A percentile compares a stretch with the other conserved stretches of the same genome.
phyloP scores from a whole-genome alignment of 202 grass and related monocot species.

The Hordeum pubiflorum region DNA sequence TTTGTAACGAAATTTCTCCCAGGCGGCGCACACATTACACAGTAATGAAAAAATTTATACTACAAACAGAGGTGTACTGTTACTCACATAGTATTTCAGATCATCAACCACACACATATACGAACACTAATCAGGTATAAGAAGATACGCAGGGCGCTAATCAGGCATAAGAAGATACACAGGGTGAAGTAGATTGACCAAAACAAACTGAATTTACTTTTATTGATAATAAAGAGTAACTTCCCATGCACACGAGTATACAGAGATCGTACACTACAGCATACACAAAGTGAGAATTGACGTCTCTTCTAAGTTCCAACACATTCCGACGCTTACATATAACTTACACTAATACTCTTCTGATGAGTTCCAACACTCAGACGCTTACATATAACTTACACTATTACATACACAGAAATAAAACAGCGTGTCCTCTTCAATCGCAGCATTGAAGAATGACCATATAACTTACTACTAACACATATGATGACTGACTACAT shows the following conservation, averaged over 20 bases:
- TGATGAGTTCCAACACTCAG: constrained; percentile 19
- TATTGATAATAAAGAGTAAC: not conserved
- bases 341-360: constrained; percentile 22
- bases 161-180: too few relatives aligned
- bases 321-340: not conserved
- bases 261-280: constrained; percentile 2
- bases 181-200: not conserved
- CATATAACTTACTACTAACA: constrained; percentile 16
- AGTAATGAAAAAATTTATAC: too few relatives aligned
- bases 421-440: constrained; percentile 47
- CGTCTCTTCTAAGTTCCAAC: constrained; percentile 21
- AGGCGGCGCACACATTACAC: too few relatives aligned
- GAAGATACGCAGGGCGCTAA: too few relatives aligned
- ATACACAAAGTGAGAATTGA: not conserved
- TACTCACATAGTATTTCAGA: too few relatives aligned
- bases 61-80: too few relatives aligned
- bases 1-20: too few relatives aligned
- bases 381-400: constrained; percentile 8
- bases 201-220: not conserved
- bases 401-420: not conserved
- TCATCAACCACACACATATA: too few relatives aligned
- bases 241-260: constrained; percentile 4
- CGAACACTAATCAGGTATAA: not conserved
- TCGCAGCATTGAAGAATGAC: constrained; percentile 67
- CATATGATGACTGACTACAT: not conserved